Base-by-base conservation (phyloP, 1,139 yeast genomes). In the Sugiyamaella paludigena region DNA sequence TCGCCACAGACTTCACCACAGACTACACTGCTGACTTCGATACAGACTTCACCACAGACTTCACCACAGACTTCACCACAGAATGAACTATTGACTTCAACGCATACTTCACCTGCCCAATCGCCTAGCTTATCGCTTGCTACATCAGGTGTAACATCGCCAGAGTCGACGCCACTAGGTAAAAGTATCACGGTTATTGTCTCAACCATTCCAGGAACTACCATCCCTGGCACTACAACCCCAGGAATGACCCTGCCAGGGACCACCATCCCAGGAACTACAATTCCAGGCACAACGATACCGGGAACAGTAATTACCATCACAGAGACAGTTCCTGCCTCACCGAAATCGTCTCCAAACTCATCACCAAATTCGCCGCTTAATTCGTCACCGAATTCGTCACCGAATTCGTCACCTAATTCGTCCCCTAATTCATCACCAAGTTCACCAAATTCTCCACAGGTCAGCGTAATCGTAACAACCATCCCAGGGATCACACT, bases 191-290 rank as follows among this genome's bases (percentile, higher is more conserved):
- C 54, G 11, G 34, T 45, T 6, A 50, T 53, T 13, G 53, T 43
- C 12, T 16, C 45, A 7, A 54, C 59, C 12, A 26, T 47, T 13
- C 51, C 55, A 11, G 61, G 55, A 16, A 52, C 54, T 7, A 55
- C 60, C 9, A 34, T 45, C n/a, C 54, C 59, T 29, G 57, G 53
- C 2, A 39, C 55, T 10, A 50, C 58, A 2, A 48, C 53, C 12
- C 54, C 58, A 6, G 62, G 57, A n/a, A 48, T 55, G 5, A 54
- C 58, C 1, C 46, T 33, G 10, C 45, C 52, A 2, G 43, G 41
- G 11, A 34, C 37, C 2, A 35, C 44, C 5, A 11, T 37, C 27
- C 45, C 49, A 2, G 62, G 58, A 9, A 46, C 56, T 3, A 55
- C 58, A 1, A 36, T 51, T 15, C 43, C 45, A 11, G 46, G 43